A percentile compares a stretch with the other conserved stretches of the same genome.
phyloP scores from a whole-genome alignment of 176 grass and related monocot species.

The Zea mays region DNA sequence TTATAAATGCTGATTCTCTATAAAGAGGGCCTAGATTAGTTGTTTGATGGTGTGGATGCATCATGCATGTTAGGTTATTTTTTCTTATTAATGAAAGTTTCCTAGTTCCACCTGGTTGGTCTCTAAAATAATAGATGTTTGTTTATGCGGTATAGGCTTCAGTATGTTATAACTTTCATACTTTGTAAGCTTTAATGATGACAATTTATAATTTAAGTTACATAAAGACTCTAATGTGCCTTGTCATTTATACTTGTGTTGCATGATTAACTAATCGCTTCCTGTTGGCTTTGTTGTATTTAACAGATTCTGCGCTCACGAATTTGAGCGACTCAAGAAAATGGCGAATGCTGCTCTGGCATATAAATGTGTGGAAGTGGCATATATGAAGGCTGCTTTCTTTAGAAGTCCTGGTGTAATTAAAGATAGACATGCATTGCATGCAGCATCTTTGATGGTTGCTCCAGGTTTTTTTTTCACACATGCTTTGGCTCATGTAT shows the following conservation, averaged over 20 bases:
- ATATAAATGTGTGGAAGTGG: slow-evolving; percentile 96
- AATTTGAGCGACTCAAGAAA: slow-evolving; percentile 79
- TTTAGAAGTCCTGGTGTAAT: slow-evolving; percentile 66
- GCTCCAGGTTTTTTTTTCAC: slow-evolving; percentile 62
- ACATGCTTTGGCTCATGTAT: slow-evolving; percentile 30
- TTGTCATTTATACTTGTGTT: slow-evolving; percentile 17
- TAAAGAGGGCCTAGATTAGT: background rate
- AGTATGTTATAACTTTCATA: slow-evolving; percentile 12
- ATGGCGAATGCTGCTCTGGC: slow-evolving; percentile 83
- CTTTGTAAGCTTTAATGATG: background rate
- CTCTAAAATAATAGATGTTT: background rate
- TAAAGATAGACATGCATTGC: slow-evolving; percentile 79
- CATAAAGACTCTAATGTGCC: slow-evolving; percentile 5
- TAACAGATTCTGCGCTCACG: slow-evolving; percentile 72
- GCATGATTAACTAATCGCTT: slow-evolving; percentile 32
- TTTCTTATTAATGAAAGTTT: background rate
- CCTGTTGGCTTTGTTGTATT: slow-evolving; percentile 34
- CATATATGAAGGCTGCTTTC: slow-evolving; percentile 86
- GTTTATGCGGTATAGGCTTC: slow-evolving; percentile 9
- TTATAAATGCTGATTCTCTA: background rate
- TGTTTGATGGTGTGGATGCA: background rate
- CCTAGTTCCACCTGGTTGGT: background rate
- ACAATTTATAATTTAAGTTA: slow-evolving; percentile 15
- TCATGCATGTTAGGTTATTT: background rate
- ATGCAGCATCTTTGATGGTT: slow-evolving; percentile 56